Base-by-base conservation (phyloP, 2,329 filamentous ascomycete genomes). In the Alternaria arbusti region DNA sequence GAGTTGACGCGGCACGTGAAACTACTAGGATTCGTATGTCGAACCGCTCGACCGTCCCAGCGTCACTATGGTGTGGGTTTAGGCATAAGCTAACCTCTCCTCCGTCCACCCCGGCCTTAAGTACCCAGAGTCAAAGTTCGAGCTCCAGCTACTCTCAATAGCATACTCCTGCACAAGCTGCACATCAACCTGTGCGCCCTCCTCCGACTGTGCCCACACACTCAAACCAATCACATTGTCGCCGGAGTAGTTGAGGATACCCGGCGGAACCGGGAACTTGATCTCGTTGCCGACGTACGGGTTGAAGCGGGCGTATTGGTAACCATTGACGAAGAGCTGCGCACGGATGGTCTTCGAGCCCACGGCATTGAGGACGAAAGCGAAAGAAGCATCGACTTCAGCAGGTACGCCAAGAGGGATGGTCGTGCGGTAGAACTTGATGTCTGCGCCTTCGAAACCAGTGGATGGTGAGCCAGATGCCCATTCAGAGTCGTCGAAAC, bases 271-370 rank as follows among this genome's bases (percentile, higher is more conserved):
- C 1, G 88, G 88, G 69, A 88, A 90, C 15, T 83, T 80, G 15
- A 85, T 81, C 78, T 90, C 88, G 50, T 88, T 86, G 0, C 88
- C 88, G 43, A 90, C 87, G 54, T 86, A 83, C 0, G 88, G 87
- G 63, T 86, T 85, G 70, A 85, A 90, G 8, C 86, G 83, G 2
- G 86, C 88, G 67, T 88, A 90, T 70, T 89, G 87, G 69, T 89
- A 90, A 0, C 88, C 88, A 59, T 90, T 90, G n/a, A 90, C 84
- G 59, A 87, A 90, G 3, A 90, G 73, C 68, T 88, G 83, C 0
- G 84, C 85, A 11, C 88, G 82, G 12, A 86, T 82, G 0, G 82
- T 81, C 15, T 79, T 76, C 6, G 81, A 79, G 0, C 78, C 75
- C 0, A 84, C 80, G 0, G 85, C 84, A 0, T 82, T 82, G 3